A percentile compares a stretch with the other conserved stretches of the same genome.
Conservation (phyloP, 495 filamentous ascomycete genomes). For the Tuber microsphaerosporum region DNA sequence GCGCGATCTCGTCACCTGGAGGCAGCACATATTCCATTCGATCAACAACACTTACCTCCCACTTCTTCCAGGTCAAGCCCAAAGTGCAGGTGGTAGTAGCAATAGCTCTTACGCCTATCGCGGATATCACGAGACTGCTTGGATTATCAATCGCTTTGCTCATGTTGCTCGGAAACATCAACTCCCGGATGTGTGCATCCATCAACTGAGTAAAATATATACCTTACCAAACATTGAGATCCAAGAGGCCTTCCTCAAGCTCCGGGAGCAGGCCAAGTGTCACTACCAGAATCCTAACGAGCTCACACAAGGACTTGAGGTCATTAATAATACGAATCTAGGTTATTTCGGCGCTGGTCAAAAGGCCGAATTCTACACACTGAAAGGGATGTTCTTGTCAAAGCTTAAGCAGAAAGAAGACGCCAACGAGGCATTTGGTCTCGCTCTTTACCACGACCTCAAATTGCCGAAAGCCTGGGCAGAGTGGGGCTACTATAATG, state of each 20-base stretch:
- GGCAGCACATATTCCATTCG: constrained; percentile 95
- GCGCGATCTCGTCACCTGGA: constrained; percentile 98
- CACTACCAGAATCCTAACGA: constrained; percentile 94
- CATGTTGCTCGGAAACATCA: constrained; percentile 97
- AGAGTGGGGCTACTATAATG: constrained; percentile 98
- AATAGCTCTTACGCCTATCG: constrained; percentile 83
- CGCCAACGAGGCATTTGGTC: constrained; percentile 87
- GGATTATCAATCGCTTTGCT: constrained; percentile 99
- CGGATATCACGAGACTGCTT: constrained; percentile 96
- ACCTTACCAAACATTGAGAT: constrained; percentile 99
- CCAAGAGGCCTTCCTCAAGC: constrained; percentile 95
- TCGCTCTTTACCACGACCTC: constrained; percentile 89
- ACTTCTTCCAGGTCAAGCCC: constrained; percentile 70
- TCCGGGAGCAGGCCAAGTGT: constrained; percentile 94
- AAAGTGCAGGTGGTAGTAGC: constrained; percentile 57
- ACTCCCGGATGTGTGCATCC: constrained; percentile 93
- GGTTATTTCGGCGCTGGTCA: constrained; percentile 94
- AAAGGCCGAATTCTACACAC: constrained; percentile 96
- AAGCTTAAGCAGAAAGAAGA: constrained; percentile 83
- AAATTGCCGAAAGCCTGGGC: constrained; percentile 96
- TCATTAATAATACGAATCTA: constrained; percentile 99
- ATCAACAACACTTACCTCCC: constrained; percentile 91
- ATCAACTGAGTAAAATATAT: constrained; percentile 92
- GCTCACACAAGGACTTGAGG: constrained; percentile 84
- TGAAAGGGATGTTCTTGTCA: constrained; percentile 99